Evolutionary conservation across 345 rosid genomes (phyloP), one percentile per base, ranked within the genome.

Genomic region (Populus deltoides): DNA sequence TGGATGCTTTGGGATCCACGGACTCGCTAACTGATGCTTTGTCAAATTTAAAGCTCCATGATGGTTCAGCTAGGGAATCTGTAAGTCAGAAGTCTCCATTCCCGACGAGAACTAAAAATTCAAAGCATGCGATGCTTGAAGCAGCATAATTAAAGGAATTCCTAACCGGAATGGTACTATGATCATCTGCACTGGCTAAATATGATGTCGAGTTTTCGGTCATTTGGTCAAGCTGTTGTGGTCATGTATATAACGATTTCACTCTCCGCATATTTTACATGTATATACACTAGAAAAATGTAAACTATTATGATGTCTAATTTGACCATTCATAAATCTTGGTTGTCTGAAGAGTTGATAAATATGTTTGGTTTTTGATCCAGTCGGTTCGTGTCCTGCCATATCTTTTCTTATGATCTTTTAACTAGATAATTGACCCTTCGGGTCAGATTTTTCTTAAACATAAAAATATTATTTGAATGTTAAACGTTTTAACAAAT

Each of bases 41-140:
- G 38, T 82, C 89, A 24, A 91, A 84, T 79, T 88, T 95, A 67
- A 91, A 86, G 76, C 82, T 93, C 74, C 85, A 73, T 33, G 88
- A 87, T 82, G 78, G 29, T 72, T 53, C 77, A 47, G 71, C 51
- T 70, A 79, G 68, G 8, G 81, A 80, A 71, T 65, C 80, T 36
- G 68, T 20, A 29, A 55, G n/a, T 63, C 78, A 74, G 57, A 70
- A 75, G 72, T 78, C 88, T 39, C 70, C 27, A 41, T 72, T 45
- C 74, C 80, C 79, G 73, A 79, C 43, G 62, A 77, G 75, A 75
- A 73, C 75, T 51, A 81, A 84, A 25, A 85, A 86, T 45, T 45
- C 79, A 47, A 82, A 86, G 43, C 70, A 41, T 65, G 74, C 24
- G 35, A 82, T 81, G 33, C 88, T 79, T 70, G 97, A 90, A 85